Conservation (phyloP, 257 asterid genomes). For the Henckelia pumila region DNA sequence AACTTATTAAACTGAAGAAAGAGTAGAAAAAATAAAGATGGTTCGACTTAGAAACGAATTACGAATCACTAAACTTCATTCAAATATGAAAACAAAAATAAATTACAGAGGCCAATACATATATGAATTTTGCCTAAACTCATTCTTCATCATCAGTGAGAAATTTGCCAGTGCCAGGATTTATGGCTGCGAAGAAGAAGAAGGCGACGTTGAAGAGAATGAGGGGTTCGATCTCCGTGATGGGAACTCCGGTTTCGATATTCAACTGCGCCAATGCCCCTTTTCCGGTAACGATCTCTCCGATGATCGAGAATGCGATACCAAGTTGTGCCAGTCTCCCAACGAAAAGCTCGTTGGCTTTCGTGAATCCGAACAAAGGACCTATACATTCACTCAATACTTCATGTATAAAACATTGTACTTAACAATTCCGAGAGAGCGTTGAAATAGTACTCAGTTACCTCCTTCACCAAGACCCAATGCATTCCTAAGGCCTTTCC, state of each 20-base stretch:
- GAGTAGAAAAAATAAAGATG: no score
- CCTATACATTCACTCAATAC: no score
- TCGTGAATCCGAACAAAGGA: constrained; percentile 55
- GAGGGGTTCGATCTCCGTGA: constrained; percentile 49
- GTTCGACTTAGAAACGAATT: no score
- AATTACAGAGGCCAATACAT: not conserved
- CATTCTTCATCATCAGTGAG: constrained; percentile 47
- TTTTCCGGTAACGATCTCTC: constrained; percentile 55
- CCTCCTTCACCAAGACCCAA: constrained; percentile 72
- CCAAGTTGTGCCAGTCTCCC: constrained; percentile 40
- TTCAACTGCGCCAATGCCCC: constrained; percentile 55
- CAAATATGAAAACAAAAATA: not conserved
- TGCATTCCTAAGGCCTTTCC: constrained; percentile 63
- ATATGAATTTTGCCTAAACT: not conserved
- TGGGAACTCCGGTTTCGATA: constrained; percentile 51
- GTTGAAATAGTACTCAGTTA: constrained; percentile 4
- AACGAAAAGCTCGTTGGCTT: constrained; percentile 51
- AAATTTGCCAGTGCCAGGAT: constrained; percentile 54
- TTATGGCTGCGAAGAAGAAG: constrained; percentile 55
- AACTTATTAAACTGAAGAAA: no score
- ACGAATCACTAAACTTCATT: no score
- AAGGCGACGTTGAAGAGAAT: constrained; percentile 43
- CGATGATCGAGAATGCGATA: constrained; percentile 28
- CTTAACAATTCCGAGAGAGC: no score
- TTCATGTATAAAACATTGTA: no score